Conservation (phyloP, 2,329 filamentous ascomycete species). For the Beauveria australis region DNA sequence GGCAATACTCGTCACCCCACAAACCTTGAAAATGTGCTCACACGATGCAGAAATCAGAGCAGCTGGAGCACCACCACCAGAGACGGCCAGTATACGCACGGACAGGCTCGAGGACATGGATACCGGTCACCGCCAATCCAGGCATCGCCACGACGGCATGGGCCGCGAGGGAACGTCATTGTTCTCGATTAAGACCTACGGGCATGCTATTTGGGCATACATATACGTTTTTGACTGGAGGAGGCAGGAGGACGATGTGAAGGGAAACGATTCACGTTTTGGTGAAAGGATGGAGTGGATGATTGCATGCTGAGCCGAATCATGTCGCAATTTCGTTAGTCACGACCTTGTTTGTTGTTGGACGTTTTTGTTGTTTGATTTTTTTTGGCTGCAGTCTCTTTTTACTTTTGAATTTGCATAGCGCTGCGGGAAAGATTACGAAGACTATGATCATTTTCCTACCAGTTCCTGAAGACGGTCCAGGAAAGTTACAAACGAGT, state of each 20-base stretch:
- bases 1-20: neutral
- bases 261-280: neutral
- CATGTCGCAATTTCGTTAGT: neutral
- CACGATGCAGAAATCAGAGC: conserved; percentile 6
- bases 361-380: neutral
- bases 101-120: neutral
- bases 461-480: no score
- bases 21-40: conserved; percentile 2
- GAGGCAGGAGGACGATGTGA: neutral
- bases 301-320: neutral
- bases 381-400: neutral
- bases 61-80: neutral
- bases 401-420: conserved; percentile 1
- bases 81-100: conserved; percentile 1
- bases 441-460: neutral
- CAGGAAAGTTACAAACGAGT: neutral
- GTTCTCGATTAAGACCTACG: neutral
- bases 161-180: conserved; percentile 2
- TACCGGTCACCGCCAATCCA: conserved; percentile 4
- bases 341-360: neutral
- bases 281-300: neutral
- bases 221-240: neutral
- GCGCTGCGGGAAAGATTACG: conserved; percentile 5
- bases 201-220: neutral
- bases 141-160: conserved; percentile 6